Base-by-base conservation (phyloP, 768 basidiomycete genomes). In the Mycena haematopus region DNA sequence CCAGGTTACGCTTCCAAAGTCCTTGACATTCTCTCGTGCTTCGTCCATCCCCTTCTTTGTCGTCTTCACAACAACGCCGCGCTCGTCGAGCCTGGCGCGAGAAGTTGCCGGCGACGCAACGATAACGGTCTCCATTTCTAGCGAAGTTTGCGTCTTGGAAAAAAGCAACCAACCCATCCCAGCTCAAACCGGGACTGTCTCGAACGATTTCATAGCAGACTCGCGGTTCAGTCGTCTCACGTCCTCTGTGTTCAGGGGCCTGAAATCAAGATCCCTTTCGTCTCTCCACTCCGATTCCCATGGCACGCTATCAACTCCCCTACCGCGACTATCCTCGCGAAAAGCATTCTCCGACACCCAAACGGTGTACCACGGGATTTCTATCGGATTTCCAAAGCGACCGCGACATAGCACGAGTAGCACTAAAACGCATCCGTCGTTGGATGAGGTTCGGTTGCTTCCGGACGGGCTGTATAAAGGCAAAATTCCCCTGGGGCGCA, bases 391-490 rank as follows among this genome's bases (percentile, higher is more conserved):
- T 51, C 82, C 80, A 8, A 84, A 83, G 63, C 79, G 81, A 14
- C 79, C 80, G 19, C 67, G 72, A 11, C 68, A 70, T 15, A 27
- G n/a, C 15, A 63, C 70, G 44, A 66, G 63, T 27, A 60, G 69
- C 7, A 53, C 65, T 25, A 65, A 69, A 45, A 27, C 72, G 33
- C 73, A 75, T 60, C 70, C 71, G 17, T 67, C 74, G 9, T 45
- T 74, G 29, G 71, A 75, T 10, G 65, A 60, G 5, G 71, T 71
- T 45, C 69, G 68, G 1, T 45, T 69, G 4, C 69, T 80, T 17
- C 82, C 82, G 0, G 80, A 83, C 51, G 83, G 82, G 3, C 68
- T 84, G 10, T 81, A 74, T 65, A 82, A 81, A 57, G 80, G 78
- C 25, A 76, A 74, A 27, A 54, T 84, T n/a, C 66, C 72, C 24